Evolutionary conservation across 2,329 filamentous ascomycete genomes (phyloP), one percentile per base, ranked within the genome.

Genomic region (Scedosporium boydii): DNA sequence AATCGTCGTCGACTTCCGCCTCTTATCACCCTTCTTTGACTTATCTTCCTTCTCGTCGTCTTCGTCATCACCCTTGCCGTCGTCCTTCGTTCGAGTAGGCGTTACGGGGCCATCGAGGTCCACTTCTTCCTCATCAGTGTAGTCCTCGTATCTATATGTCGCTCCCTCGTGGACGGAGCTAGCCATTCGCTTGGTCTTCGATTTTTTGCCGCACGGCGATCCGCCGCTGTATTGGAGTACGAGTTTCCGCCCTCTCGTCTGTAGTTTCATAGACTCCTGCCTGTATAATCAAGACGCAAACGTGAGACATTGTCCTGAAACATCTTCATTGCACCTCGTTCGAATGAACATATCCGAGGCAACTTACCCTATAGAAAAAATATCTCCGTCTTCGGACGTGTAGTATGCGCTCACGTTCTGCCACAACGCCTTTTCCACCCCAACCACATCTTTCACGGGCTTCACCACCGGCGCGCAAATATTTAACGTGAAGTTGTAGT

Each of bases 371-470:
- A 93, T 81, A n/a, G 88, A 90, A 72, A 87, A 92, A 57, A 83
- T 77, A 70, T 87, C 84, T 48, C 84, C 86, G 55, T 84, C 86
- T 55, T 83, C 80, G 58, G 79, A 78, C 70, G 82, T 80, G 71
- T 93, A 95, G 70, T 87, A 93, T 21, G 89, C 90, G 78, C 88
- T 91, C 67, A 93, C 84, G 68, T 93, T 93, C 74, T 78, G 78
- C 86, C 86, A 90, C 58, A 79, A 69, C 62, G 72, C 71, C 73
- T 83, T 79, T 55, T 86, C 80, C 3, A 93, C 73, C n/a, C 87
- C 89, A 10, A 83, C 80, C 9, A 89, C 83, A 65, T 85, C 78
- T 53, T 81, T 77, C 21, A 89, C 77, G 16, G 83, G 77, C 67
- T 89, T 84, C 16, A 92, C 82, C n/a, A 93, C 88, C 1, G 89